A percentile compares a stretch with the other conserved stretches of the same genome.
Evolutionary conservation across 2,329 filamentous ascomycete genomes (phyloP).

Genomic region (Tolypocladium tropicale): DNA sequence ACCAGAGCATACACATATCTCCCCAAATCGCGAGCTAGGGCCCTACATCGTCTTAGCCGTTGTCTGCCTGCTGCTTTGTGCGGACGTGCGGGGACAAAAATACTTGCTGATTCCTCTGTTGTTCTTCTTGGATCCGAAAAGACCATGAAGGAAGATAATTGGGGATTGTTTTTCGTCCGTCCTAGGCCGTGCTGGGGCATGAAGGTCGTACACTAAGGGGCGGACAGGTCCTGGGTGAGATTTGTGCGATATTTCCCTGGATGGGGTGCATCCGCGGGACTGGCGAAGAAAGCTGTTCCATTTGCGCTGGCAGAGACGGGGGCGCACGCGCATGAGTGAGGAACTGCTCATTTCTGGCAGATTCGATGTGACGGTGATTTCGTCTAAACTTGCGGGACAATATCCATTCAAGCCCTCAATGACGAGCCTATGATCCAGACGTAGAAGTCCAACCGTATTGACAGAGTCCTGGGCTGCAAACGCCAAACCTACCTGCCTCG

Average conservation of each 20-base stretch:
- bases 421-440: not conserved
- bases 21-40: slow-evolving; percentile 68
- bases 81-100: slow-evolving; percentile 19
- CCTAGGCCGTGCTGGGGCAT: slow-evolving; percentile 40
- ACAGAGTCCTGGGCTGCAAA: not conserved
- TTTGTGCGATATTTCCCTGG: not conserved
- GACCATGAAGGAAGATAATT: slow-evolving; percentile 81
- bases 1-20: slow-evolving; percentile 76
- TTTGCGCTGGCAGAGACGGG: not conserved
- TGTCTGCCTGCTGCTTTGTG: not conserved
- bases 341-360: not conserved
- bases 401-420: not conserved
- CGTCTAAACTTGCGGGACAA: not conserved
- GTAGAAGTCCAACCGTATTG: too few species aligned
- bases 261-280: not conserved
- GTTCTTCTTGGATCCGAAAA: slow-evolving; percentile 94
- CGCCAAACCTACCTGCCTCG: not conserved
- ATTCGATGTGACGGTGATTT: not conserved
- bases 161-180: slow-evolving; percentile 39
- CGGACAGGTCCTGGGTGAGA: slow-evolving; percentile 7
- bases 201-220: slow-evolving; percentile 54
- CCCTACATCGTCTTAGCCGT: slow-evolving; percentile 36
- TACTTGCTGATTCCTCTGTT: slow-evolving; percentile 93
- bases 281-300: not conserved
- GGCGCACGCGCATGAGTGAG: not conserved